Evolutionary conservation across 768 basidiomycete species (phyloP).

Genomic region (Dentipellis fragilis): DNA sequence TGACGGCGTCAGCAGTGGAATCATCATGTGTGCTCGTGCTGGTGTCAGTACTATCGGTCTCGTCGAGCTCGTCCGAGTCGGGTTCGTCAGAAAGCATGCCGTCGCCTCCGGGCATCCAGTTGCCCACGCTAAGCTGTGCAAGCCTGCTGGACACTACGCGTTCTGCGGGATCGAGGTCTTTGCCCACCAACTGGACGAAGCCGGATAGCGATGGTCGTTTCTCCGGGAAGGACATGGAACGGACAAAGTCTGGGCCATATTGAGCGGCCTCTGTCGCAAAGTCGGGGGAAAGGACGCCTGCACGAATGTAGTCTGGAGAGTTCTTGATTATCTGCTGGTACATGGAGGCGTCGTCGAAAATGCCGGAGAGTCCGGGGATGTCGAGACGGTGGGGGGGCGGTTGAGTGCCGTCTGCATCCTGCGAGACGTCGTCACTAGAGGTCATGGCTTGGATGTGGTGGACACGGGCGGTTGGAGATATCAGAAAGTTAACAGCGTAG

Average conservation of each 20-base stretch:
- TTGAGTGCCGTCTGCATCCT: no score
- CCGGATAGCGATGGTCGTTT: slow-evolving; percentile 17
- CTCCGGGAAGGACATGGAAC: background rate
- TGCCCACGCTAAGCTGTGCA: slow-evolving; percentile 28
- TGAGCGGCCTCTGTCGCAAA: background rate
- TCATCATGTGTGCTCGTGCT: slow-evolving; percentile 2
- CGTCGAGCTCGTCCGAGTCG: slow-evolving; percentile 17
- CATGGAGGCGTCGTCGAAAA: slow-evolving; percentile 29
- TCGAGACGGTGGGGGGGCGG: background rate
- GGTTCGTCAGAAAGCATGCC: slow-evolving; percentile 1
- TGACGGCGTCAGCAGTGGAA: no score
- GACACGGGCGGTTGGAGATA: no score
- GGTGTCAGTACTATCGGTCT: slow-evolving; percentile 4
- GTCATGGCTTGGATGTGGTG: no score
- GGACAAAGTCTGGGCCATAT: background rate
- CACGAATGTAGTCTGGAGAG: background rate
- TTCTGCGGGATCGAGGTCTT: slow-evolving; percentile 28
- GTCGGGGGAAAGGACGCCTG: background rate
- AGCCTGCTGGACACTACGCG: slow-evolving; percentile 24
- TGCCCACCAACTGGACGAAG: slow-evolving; percentile 34
- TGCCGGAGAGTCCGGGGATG: slow-evolving; percentile 21
- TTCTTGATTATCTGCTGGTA: slow-evolving; percentile 26
- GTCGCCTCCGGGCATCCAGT: slow-evolving; percentile 20
- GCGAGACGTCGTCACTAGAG: no score
- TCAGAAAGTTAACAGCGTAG: no score